Evolutionary conservation across 192 early-diverging fungal species (phyloP).

Genomic region (Backusella parvicylindrica): DNA sequence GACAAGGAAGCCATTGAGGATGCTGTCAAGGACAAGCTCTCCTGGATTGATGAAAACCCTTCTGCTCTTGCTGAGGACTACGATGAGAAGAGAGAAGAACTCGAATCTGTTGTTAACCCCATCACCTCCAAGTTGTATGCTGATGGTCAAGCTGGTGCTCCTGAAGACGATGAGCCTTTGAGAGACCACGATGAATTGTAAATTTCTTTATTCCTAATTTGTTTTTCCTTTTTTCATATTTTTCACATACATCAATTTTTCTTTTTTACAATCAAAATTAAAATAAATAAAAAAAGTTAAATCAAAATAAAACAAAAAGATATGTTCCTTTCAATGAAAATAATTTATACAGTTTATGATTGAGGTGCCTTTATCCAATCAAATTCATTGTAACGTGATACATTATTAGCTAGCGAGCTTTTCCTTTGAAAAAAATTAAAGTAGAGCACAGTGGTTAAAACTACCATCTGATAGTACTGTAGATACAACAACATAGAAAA

Average conservation of each 20-base stretch:
- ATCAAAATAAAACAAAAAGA: not conserved
- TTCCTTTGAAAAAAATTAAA: too few relatives aligned
- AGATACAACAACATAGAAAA: too few relatives aligned
- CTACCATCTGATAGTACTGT: too few relatives aligned
- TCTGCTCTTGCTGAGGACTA: conserved; percentile 95
- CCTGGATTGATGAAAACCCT: conserved; percentile 79
- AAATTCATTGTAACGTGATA: too few relatives aligned
- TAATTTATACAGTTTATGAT: too few relatives aligned
- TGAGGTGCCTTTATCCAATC: too few relatives aligned
- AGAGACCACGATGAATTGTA: conserved; percentile 26
- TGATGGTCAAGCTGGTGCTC: conserved; percentile 12
- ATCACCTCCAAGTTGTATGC: conserved; percentile 90
- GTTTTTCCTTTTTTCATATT: not conserved
- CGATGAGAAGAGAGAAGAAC: conserved; percentile 92
- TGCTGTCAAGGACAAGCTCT: conserved; percentile 63
- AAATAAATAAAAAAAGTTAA: not conserved
- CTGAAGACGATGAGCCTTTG: conserved; percentile 12
- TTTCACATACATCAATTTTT: not conserved
- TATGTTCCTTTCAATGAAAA: too few relatives aligned
- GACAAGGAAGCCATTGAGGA: conserved; percentile 89
- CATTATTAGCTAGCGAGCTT: too few relatives aligned
- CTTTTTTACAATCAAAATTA: not conserved
- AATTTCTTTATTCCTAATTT: conserved; percentile 6
- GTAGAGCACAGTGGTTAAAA: too few relatives aligned
- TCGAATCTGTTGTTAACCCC: conserved; percentile 93